A percentile compares a stretch with the other conserved stretches of the same genome.
Conservation (phyloP, 208 protist genomes). For the Blechomonas ayalai region DNA sequence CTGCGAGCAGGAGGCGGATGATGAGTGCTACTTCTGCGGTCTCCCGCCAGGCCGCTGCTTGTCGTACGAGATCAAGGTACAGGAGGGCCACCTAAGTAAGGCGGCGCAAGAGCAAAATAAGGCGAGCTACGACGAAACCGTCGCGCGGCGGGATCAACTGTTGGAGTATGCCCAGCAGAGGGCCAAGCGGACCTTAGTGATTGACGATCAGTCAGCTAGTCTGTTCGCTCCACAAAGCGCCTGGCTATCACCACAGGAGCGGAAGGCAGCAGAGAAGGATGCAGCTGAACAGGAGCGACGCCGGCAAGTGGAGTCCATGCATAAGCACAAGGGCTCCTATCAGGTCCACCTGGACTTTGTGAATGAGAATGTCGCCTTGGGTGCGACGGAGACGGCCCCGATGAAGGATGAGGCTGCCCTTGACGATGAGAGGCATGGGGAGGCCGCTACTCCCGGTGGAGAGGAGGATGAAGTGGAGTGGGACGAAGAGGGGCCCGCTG, state of each 20-base stretch:
- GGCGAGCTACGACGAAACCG: slow-evolving; percentile 54
- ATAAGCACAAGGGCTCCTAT: slow-evolving; percentile 49
- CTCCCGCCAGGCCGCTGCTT: slow-evolving; percentile 59
- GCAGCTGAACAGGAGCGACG: slow-evolving; percentile 37
- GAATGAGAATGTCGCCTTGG: slow-evolving; percentile 57
- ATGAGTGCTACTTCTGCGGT: slow-evolving; percentile 79
- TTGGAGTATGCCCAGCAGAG: slow-evolving; percentile 69
- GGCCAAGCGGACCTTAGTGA: slow-evolving; percentile 70
- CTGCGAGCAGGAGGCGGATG: slow-evolving; percentile 80
- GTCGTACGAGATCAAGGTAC: slow-evolving; percentile 70
- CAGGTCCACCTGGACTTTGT: slow-evolving; percentile 77
- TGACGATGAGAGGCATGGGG: slow-evolving; percentile 3
- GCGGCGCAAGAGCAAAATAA: slow-evolving; percentile 55
- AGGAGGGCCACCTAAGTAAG: slow-evolving; percentile 68
- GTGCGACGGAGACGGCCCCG: slow-evolving; percentile 22
- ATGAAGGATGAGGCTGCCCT: neutral
- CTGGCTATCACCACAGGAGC: slow-evolving; percentile 67
- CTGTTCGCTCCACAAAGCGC: slow-evolving; percentile 65
- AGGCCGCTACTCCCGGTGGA: neutral
- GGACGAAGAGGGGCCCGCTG: slow-evolving; percentile 12
- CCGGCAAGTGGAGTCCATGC: slow-evolving; percentile 51
- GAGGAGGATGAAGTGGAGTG: slow-evolving; percentile 7
- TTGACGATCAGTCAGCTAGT: slow-evolving; percentile 79
- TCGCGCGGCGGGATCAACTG: slow-evolving; percentile 60
- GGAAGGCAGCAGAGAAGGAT: slow-evolving; percentile 39